Evolutionary conservation across 371 early-diverging fungal species (phyloP).

Genomic region (Rhizopus arrhizus): DNA sequence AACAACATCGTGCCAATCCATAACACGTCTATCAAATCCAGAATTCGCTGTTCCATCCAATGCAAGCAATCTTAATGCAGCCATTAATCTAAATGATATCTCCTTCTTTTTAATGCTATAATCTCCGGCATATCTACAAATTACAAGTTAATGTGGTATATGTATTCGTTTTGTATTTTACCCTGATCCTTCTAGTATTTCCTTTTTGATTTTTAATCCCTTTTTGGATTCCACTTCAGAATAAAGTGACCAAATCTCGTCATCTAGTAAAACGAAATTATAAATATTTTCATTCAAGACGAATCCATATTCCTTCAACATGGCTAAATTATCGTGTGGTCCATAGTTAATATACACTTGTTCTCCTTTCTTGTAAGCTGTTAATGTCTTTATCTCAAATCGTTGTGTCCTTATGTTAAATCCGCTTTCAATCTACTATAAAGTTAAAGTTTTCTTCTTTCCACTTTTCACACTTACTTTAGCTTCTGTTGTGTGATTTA

Average conservation of each 20-base stretch:
- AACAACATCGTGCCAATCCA: conserved; percentile 60
- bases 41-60: conserved; percentile 34
- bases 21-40: conserved; percentile 37
- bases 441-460: background rate
- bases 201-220: conserved; percentile 44
- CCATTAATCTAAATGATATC: conserved; percentile 54
- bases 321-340: conserved; percentile 61
- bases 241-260: conserved; percentile 47
- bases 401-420: conserved; percentile 53
- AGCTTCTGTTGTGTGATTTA: conserved; percentile 64
- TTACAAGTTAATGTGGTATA: background rate
- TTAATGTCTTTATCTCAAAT: conserved; percentile 59
- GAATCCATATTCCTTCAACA: conserved; percentile 65
- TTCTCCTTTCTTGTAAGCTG: conserved; percentile 58
- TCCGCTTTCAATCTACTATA: conserved; percentile 53
- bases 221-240: conserved; percentile 42
- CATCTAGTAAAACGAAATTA: conserved; percentile 56
- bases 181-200: conserved; percentile 54
- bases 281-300: conserved; percentile 53
- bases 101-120: conserved; percentile 57
- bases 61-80: conserved; percentile 51
- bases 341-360: conserved; percentile 67
- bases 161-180: conserved; percentile 18
- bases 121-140: conserved; percentile 29
- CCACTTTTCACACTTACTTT: conserved; percentile 28